A percentile compares a stretch with the other conserved stretches of the same genome.
These are phyloP conservation scores for Cladosporium oxysporum DNA, from an alignment of 2,329 filamentous ascomycete genomes.

Conservation along the genomic window DNA sequence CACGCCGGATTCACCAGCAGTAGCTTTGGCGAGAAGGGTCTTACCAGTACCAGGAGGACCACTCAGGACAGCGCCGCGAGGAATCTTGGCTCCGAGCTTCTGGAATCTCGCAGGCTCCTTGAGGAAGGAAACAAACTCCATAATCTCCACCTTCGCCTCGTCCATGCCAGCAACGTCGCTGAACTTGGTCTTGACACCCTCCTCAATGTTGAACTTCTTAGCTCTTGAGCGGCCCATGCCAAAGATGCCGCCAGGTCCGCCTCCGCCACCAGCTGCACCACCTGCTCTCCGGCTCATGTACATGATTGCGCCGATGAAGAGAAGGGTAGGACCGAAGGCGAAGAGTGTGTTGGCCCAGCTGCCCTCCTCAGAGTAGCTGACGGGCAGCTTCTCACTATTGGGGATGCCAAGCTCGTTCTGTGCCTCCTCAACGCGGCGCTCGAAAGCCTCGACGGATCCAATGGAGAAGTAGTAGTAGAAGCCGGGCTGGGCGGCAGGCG, in stretches of 20 bases:
- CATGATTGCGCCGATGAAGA: constrained; percentile 80
- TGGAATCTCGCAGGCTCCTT: constrained; percentile 92
- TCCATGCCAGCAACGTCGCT: constrained; percentile 96
- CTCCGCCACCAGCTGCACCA: constrained; percentile 60
- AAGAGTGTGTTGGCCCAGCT: constrained; percentile 71
- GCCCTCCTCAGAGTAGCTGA: constrained; percentile 80
- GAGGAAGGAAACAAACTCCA: constrained; percentile 98
- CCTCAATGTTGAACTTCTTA: constrained; percentile 97
- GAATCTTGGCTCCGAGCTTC: constrained; percentile 94
- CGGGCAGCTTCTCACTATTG: constrained; percentile 82
- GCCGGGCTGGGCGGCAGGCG: constrained; percentile 65
- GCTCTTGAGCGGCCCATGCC: constrained; percentile 94
- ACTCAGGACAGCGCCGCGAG: constrained; percentile 91
- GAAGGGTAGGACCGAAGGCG: constrained; percentile 80
- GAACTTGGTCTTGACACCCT: constrained; percentile 95
- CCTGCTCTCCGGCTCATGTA: constrained; percentile 77
- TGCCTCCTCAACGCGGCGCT: constrained; percentile 82
- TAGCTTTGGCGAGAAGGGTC: constrained; percentile 94
- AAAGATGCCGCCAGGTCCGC: constrained; percentile 76
- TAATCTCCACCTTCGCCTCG: constrained; percentile 96
- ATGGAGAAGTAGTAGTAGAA: constrained; percentile 94
- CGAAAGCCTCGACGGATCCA: constrained; percentile 90
- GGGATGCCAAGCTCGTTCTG: constrained; percentile 88
- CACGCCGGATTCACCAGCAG: constrained; percentile 92
- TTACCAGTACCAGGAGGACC: constrained; percentile 99